phyloP scores from a whole-genome alignment of 2,329 filamentous ascomycete genomes.

The Aspergillus uvarum region DNA sequence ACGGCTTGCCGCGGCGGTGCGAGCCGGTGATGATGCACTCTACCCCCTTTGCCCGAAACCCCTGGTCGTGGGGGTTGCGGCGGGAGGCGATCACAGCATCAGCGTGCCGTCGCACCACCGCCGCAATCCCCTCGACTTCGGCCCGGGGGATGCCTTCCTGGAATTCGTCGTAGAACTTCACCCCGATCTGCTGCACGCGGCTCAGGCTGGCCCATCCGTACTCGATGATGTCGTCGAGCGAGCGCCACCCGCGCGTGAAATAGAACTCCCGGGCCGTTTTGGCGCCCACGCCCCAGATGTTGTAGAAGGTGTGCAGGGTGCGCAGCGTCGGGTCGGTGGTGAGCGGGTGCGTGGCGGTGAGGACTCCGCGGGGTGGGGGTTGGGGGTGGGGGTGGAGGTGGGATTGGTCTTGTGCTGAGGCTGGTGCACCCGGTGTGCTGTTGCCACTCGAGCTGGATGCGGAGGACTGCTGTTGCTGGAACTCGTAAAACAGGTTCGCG shows the following conservation, averaged over 20 bases:
- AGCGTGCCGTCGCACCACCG: constrained; percentile 65
- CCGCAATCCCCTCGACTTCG: constrained; percentile 71
- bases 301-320: constrained; percentile 69
- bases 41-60: too few species aligned
- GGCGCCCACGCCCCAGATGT: constrained; percentile 90
- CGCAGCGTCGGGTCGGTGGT: constrained; percentile 64
- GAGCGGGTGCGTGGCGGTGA: constrained; percentile 65
- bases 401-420: too few species aligned
- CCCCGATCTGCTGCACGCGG: constrained; percentile 84
- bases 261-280: constrained; percentile 81
- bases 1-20: constrained; percentile 73
- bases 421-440: too few species aligned
- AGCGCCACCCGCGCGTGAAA: constrained; percentile 70
- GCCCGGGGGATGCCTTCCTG: constrained; percentile 65
- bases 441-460: too few species aligned
- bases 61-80: too few species aligned
- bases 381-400: too few species aligned
- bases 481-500: constrained; percentile 74
- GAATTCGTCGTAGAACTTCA: constrained; percentile 93
- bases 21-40: constrained; percentile 72
- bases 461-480: too few species aligned
- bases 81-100: constrained; percentile 52
- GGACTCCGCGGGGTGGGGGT: constrained; percentile 47
- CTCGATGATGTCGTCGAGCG: constrained; percentile 83
- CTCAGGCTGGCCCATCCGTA: constrained; percentile 73